These are phyloP conservation scores for Ramichloridium luteum DNA, from an alignment of 2,329 filamentous ascomycete species.

Conservation along the genomic window DNA sequence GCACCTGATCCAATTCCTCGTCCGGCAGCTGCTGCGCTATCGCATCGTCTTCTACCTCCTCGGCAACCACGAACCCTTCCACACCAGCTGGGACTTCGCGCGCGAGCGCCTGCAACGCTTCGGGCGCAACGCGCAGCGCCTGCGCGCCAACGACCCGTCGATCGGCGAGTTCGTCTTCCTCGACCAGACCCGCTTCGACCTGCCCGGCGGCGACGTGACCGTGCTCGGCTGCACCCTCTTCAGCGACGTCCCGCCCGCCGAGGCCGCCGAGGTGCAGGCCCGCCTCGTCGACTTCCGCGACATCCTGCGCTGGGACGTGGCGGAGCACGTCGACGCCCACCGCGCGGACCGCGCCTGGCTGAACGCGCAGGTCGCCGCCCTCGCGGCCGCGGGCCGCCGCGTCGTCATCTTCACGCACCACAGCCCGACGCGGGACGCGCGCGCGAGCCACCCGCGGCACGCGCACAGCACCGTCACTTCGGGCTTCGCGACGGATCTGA, in stretches of 20 bases:
- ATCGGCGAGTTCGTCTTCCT: constrained; percentile 32
- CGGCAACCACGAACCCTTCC: constrained; percentile 46
- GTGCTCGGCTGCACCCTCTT: constrained; percentile 24
- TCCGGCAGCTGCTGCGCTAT: constrained; percentile 37
- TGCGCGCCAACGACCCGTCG: constrained; percentile 12
- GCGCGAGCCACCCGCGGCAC: constrained; percentile 26
- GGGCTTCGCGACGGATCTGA: background rate
- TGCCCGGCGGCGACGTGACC: constrained; percentile 15
- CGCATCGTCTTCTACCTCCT: constrained; percentile 39
- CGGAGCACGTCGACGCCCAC: constrained; percentile 28
- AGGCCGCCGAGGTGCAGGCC: background rate
- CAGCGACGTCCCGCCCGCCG: background rate
- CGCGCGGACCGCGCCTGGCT: constrained; percentile 32
- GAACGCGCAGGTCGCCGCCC: constrained; percentile 20
- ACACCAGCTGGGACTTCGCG: constrained; percentile 1
- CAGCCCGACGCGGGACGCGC: constrained; percentile 26
- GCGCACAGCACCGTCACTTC: background rate
- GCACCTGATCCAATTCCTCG: constrained; percentile 36
- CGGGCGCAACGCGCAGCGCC: background rate
- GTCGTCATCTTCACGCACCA: constrained; percentile 34
- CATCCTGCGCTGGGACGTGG: constrained; percentile 27
- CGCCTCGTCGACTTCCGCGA: constrained; percentile 4
- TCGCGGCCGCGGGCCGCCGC: constrained; percentile 9
- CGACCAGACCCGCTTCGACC: constrained; percentile 20
- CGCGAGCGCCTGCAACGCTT: background rate